Evolutionary conservation across 2,329 filamentous ascomycete species (phyloP), one percentile per base, ranked within the genome.

Genomic region (Diplodia sapinea): DNA sequence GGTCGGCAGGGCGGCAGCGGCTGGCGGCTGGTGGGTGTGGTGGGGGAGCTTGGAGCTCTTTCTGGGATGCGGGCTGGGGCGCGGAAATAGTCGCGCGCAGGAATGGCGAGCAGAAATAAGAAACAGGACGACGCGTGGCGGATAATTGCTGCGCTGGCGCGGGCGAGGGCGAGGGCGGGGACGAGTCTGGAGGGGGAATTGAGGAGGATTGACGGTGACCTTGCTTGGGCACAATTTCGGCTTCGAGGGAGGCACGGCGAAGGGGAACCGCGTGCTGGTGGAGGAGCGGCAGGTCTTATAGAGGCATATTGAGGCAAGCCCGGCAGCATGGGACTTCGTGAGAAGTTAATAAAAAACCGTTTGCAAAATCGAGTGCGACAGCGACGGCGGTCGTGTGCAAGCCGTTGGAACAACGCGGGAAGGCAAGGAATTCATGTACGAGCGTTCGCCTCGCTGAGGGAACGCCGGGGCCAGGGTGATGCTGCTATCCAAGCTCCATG

Each of bases 301-400:
- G 72, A 74, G 73, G 69, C 74, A 77, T 77, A 77, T 77, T 72
- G 71, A 63, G 59, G 59, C 47, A 38, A 63, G 59, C 70, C 52
- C 40, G 52, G 52, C 69, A 72, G 71, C 72, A 76, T 77, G 74
- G 76, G 77, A 73, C 73, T 73, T 73, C 73, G 71, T 73, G 72
- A 72, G 71, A 74, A 77, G 73, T 73, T 76, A 74, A 76, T 80
- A 79, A 75, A 79, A 78, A 78, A 71, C 75, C 74, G 76, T 75
- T 76, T 73, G 75, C 74, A 76, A 63, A 74, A 74, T 72, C 71
- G 73, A 76, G 74, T 78, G 76, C 76, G 75, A 78, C 57, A 59
- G 56, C 36, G 56, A 38, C 56, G 56, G n/a, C 77, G 73, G 72
- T 74, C 73, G 72, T 75, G 74, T 63, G 52, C 59, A 63, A 63